phyloP scores from a whole-genome alignment of 2,329 filamentous ascomycete species.

The Microdochium trichocladiopsis region DNA sequence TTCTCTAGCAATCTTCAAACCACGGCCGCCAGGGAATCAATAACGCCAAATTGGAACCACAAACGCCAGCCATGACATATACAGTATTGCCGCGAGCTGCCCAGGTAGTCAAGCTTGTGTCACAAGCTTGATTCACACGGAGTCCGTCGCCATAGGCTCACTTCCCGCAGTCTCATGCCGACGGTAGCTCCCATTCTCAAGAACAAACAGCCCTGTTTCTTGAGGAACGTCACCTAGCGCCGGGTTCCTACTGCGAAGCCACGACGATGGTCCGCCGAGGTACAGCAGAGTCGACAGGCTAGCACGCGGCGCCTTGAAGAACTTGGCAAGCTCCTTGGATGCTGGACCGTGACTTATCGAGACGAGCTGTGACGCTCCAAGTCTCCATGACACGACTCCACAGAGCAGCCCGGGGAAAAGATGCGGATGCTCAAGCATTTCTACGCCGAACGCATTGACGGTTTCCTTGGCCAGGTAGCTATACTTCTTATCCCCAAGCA shows the following conservation, averaged over 20 bases:
- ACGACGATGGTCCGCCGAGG: background rate
- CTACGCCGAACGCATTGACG: conserved; percentile 79
- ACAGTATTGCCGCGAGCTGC: background rate
- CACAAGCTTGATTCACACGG: background rate
- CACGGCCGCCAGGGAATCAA: too few species aligned
- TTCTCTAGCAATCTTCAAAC: too few species aligned
- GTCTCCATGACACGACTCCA: conserved; percentile 64
- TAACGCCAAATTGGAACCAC: too few species aligned
- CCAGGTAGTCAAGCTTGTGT: too few species aligned
- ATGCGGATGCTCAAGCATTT: conserved; percentile 89
- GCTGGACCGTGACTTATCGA: conserved; percentile 7
- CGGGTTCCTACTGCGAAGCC: background rate
- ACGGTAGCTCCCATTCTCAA: background rate
- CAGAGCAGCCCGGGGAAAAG: conserved; percentile 78
- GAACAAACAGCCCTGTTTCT: background rate
- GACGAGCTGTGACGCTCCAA: conserved; percentile 51
- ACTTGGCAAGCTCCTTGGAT: background rate
- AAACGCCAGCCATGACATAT: background rate
- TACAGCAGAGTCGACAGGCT: background rate
- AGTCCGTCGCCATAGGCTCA: background rate
- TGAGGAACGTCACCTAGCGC: background rate
- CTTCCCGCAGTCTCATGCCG: background rate
- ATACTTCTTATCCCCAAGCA: conserved; percentile 62
- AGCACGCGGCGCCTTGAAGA: background rate
- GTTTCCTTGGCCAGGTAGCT: conserved; percentile 62